Evolutionary conservation across 345 rosid species (phyloP), one percentile per base, ranked within the genome.

Genomic region (Abelmoschus esculentus): DNA sequence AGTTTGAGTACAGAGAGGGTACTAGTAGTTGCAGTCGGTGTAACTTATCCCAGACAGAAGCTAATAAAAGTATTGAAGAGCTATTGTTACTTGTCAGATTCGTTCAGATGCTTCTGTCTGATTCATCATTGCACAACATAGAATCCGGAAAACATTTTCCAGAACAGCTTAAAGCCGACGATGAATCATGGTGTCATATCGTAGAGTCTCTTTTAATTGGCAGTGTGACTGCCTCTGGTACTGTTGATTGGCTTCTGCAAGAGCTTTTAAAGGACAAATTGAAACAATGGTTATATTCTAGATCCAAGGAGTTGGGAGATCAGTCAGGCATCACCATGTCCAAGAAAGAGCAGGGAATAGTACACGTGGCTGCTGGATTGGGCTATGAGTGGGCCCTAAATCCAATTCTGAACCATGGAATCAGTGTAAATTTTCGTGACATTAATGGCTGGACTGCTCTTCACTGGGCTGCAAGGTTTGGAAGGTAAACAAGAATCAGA

Each of bases 381-480:
- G 97, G 96, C 70, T 91, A 79, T 38, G 96, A 88, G 75, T 95
- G 99, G 99, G 96, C 96, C 38, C 81, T 95, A 67, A 78, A 71
- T 75, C 86, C 96, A 58, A 80, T 95, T 80, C 89, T 95, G 66
- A 68, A 72, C 54, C 79, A 67, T 77, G 93, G 96, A 69, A 86
- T 91, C 78, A 59, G 84, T 66, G 79, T 87, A 60, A 81, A 95
- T 75, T 95, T 91, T 77, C 92, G 99, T 62, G 97, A 95, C 76
- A 83, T 86, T 61, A 90, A 84, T 13, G 99, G 99, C 17, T 86
- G 93, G 93, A 91, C 96, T 54, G 96, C 97, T 71, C 97, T 95
- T 78, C 99, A 95, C 76, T 95, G 99, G 99, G 96, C 99, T 67
- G 93, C 97, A 55, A 81, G 80, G 29, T 91, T 88, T 77, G 99